Base-by-base conservation (phyloP, 768 basidiomycete species). In the Lactarius indigo region DNA sequence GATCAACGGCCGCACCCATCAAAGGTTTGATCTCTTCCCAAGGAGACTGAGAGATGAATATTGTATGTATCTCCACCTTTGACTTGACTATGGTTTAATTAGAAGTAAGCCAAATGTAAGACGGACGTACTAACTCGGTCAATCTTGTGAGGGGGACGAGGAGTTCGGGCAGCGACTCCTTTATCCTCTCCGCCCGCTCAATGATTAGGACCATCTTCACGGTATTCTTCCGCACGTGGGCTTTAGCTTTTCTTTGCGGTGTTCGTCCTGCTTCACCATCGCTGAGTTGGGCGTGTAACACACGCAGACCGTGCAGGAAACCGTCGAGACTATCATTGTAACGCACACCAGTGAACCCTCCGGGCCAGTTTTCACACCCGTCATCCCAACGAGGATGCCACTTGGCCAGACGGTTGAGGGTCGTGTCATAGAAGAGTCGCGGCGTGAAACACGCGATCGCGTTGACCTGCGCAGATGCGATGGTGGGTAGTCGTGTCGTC, bases 1-100 rank as follows among this genome's bases (percentile, higher is more conserved):
- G 92, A 70, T 91, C 89, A 1, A 87, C 85, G 3, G 90, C 83
- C 6, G 88, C 87, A 9, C 89, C 90, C 1, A 88, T 74, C 0
- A 85, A 75, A 2, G 90, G 90, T n/a, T 84, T 82, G 57, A 91
- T 82, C 65, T 90, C 85, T 61, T 87, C 84, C 91, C 92, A 93
- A 17, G 81, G 80, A 10, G 84, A 80, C 59, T 83, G 81, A 1
- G 90, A 92, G 20, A 90, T 72, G 59, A 91, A 81, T 5, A 92
- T 77, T 0, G 87, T 83, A 1, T 81, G 82, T 35, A 92, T 69
- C 33, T 87, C 83, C 10, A 88, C 74, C 61, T 78, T 81, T 17
- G 88, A 77, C 91, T 52, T 92, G 66, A 10, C 68, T 18, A 33
- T 15, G 37, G 39, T 31, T 23, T 52, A 33, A 54, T 28, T 52